Evolutionary conservation across 805 yeast species (phyloP).

Genomic region (Starmera pachycereana): DNA sequence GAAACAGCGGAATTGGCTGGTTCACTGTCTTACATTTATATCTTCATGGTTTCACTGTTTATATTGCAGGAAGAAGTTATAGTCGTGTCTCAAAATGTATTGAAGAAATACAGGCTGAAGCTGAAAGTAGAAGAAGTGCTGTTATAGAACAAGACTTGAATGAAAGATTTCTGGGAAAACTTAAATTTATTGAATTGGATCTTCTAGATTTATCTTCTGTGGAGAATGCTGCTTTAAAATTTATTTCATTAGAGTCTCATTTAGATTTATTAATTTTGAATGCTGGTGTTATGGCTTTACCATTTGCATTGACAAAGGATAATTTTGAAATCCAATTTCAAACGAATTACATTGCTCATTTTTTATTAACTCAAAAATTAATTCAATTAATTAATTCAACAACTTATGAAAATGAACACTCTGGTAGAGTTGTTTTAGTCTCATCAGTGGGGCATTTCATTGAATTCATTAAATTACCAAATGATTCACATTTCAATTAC

Average conservation of each 20-base stretch:
- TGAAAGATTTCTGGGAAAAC: slow-evolving; percentile 34
- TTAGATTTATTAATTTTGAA: slow-evolving; percentile 62
- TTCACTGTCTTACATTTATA: slow-evolving; percentile 66
- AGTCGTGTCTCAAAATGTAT: slow-evolving; percentile 48
- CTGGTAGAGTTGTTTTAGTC: slow-evolving; percentile 44
- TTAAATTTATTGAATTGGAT: slow-evolving; percentile 46
- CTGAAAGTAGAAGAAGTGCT: slow-evolving; percentile 19
- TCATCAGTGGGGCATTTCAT: slow-evolving; percentile 56
- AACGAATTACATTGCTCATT: slow-evolving; percentile 69
- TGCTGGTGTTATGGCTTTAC: slow-evolving; percentile 77
- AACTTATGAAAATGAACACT: slow-evolving; percentile 1
- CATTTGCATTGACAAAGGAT: slow-evolving; percentile 52
- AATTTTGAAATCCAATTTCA: slow-evolving; percentile 74
- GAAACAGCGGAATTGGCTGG: slow-evolving; percentile 75
- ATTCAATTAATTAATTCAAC: slow-evolving; percentile 39
- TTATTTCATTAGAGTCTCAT: slow-evolving; percentile 34
- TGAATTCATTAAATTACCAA: slow-evolving; percentile 34
- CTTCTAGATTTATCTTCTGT: slow-evolving; percentile 30
- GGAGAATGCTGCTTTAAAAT: slow-evolving; percentile 33
- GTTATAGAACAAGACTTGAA: slow-evolving; percentile 5
- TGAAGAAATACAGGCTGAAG: slow-evolving; percentile 43
- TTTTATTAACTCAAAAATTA: slow-evolving; percentile 52
- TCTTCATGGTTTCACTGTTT: slow-evolving; percentile 68
- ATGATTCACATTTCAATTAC: slow-evolving; percentile 41
- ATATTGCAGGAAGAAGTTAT: slow-evolving; percentile 61